phyloP scores from a whole-genome alignment of 2,329 filamentous ascomycete species.

The Hymenoscyphus albidus region DNA sequence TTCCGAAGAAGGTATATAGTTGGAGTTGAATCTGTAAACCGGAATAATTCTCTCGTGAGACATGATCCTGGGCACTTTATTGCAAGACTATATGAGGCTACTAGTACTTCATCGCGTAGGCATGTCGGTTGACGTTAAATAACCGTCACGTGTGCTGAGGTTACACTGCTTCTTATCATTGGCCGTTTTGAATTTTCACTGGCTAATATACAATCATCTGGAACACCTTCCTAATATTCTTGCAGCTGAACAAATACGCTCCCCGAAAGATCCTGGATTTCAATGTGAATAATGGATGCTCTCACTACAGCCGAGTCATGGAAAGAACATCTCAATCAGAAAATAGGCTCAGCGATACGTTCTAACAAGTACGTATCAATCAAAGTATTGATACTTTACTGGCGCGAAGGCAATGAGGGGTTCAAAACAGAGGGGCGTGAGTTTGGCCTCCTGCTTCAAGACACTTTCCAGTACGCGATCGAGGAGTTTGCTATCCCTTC shows the following conservation, averaged over 20 bases:
- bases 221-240: no score
- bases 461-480: background rate
- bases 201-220: no score
- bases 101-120: background rate
- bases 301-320: background rate
- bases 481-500: background rate
- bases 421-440: background rate
- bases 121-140: background rate
- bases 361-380: background rate
- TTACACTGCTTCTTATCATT: background rate
- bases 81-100: background rate
- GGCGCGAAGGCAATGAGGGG: background rate
- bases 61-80: background rate
- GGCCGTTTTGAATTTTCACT: background rate
- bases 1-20: background rate
- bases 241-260: no score
- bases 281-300: background rate
- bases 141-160: background rate
- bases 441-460: background rate
- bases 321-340: background rate
- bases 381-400: slow-evolving; percentile 2
- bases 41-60: background rate
- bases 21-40: background rate
- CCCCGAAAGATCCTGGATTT: background rate
- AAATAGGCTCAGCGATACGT: background rate